phyloP scores from a whole-genome alignment of 1,139 yeast species.

The Debaryomyces psychrophilus region DNA sequence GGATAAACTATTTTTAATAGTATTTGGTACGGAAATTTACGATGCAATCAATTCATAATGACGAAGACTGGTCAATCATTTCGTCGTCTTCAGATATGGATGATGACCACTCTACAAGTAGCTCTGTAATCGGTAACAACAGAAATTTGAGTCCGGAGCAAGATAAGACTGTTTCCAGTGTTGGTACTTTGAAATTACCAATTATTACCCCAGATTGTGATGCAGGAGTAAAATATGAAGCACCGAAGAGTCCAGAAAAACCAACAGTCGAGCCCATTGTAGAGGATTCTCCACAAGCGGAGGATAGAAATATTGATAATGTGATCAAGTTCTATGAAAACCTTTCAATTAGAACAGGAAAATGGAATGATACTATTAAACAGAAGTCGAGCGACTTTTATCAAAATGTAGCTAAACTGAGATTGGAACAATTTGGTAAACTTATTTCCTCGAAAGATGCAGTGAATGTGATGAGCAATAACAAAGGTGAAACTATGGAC shows the following conservation, averaged over 20 bases:
- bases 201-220: too few relatives aligned
- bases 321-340: conserved; percentile 32
- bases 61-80: conserved; percentile 52
- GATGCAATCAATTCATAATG: conserved; percentile 16
- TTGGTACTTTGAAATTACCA: conserved; percentile 16
- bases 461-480: not conserved
- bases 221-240: not conserved
- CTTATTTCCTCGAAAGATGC: conserved; percentile 15
- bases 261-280: not conserved
- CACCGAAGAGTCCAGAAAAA: not conserved
- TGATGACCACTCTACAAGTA: conserved; percentile 37
- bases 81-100: conserved; percentile 48
- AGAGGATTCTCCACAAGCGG: not conserved
- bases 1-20: not conserved
- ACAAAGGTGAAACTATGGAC: conserved; percentile 2
- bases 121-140: conserved; percentile 14
- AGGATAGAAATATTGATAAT: conserved; percentile 9
- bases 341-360: conserved; percentile 18
- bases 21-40: not conserved
- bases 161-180: conserved; percentile 17
- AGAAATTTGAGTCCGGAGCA: not conserved
- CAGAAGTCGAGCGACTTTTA: conserved; percentile 29
- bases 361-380: conserved; percentile 30
- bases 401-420: conserved; percentile 23
- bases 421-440: conserved; percentile 21